Evolutionary conservation across 2,329 filamentous ascomycete genomes (phyloP).

Genomic region (Xylaria sp.): DNA sequence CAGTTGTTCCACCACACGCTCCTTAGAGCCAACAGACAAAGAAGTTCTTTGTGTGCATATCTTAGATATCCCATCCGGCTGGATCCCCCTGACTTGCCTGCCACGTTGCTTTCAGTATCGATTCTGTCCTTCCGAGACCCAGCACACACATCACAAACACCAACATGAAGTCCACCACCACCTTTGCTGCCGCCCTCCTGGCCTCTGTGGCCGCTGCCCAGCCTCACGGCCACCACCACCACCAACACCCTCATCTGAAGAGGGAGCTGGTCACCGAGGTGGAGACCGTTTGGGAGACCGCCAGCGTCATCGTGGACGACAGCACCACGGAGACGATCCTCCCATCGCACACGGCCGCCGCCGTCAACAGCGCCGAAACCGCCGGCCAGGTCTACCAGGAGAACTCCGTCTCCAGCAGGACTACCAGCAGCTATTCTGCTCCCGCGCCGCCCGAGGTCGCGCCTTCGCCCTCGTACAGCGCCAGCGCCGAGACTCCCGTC

Average conservation of each 20-base stretch:
- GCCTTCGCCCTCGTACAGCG: slow-evolving; percentile 25
- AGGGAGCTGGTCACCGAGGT: slow-evolving; percentile 49
- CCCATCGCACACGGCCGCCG: slow-evolving; percentile 31
- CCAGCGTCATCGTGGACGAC: slow-evolving; percentile 54
- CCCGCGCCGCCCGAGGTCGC: slow-evolving; percentile 19
- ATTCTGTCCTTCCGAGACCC: slow-evolving; percentile 10
- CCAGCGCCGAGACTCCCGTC: slow-evolving; percentile 10
- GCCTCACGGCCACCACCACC: slow-evolving; percentile 48
- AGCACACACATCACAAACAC: slow-evolving; percentile 18
- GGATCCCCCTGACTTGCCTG: slow-evolving; percentile 27
- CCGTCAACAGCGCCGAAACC: slow-evolving; percentile 12
- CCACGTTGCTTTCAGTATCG: slow-evolving; percentile 7
- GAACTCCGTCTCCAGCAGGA: slow-evolving; percentile 15
- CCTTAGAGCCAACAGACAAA: slow-evolving; percentile 8
- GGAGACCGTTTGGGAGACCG: slow-evolving; percentile 54
- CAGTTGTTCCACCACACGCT: neutral
- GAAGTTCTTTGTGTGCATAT: slow-evolving; percentile 14
- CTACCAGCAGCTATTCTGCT: slow-evolving; percentile 13
- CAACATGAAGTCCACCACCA: slow-evolving; percentile 50
- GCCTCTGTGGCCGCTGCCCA: slow-evolving; percentile 53
- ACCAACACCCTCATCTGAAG: slow-evolving; percentile 42
- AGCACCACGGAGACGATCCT: slow-evolving; percentile 51
- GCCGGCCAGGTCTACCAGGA: slow-evolving; percentile 42
- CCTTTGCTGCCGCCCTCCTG: slow-evolving; percentile 47
- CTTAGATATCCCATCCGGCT: slow-evolving; percentile 31